phyloP scores from a whole-genome alignment of 495 filamentous ascomycete species.

The Penicillium daleae region DNA sequence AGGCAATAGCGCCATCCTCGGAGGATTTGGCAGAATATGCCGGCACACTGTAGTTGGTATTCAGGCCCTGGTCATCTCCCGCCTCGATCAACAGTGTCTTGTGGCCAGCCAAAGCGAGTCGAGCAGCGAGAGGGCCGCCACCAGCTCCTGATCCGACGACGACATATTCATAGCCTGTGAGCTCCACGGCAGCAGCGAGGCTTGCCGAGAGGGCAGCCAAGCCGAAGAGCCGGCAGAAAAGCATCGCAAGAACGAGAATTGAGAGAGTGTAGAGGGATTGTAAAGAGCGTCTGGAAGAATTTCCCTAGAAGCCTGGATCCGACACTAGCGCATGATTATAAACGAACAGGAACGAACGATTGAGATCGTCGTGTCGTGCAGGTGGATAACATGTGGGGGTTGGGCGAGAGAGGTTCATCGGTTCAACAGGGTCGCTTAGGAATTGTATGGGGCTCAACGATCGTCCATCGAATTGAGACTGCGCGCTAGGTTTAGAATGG shows the following conservation, averaged over 20 bases:
- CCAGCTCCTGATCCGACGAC: slow-evolving; percentile 69
- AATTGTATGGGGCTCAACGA: neutral
- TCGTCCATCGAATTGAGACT: slow-evolving; percentile 16
- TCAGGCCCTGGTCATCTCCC: slow-evolving; percentile 60
- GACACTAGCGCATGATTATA: neutral
- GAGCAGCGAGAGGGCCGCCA: slow-evolving; percentile 63
- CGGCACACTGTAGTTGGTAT: slow-evolving; percentile 42
- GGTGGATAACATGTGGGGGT: neutral
- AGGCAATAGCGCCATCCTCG: slow-evolving; percentile 43
- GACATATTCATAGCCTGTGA: slow-evolving; percentile 64
- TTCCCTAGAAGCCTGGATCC: no score
- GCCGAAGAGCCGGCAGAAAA: slow-evolving; percentile 17
- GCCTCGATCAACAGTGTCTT: slow-evolving; percentile 66
- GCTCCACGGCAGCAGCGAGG: slow-evolving; percentile 33
- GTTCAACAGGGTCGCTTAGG: neutral
- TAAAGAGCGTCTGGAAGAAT: neutral
- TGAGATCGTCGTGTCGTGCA: neutral
- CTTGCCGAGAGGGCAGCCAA: slow-evolving; percentile 14
- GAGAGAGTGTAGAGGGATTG: slow-evolving; percentile 4
- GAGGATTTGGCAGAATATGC: slow-evolving; percentile 41
- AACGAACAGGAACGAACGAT: neutral
- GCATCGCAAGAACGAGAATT: slow-evolving; percentile 1
- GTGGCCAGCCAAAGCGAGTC: slow-evolving; percentile 63
- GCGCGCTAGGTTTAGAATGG: neutral
- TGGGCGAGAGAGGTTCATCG: neutral